Evolutionary conservation across 768 basidiomycete genomes (phyloP), one percentile per base, ranked within the genome.

Genomic region (Hygrophoropsis aurantiaca): DNA sequence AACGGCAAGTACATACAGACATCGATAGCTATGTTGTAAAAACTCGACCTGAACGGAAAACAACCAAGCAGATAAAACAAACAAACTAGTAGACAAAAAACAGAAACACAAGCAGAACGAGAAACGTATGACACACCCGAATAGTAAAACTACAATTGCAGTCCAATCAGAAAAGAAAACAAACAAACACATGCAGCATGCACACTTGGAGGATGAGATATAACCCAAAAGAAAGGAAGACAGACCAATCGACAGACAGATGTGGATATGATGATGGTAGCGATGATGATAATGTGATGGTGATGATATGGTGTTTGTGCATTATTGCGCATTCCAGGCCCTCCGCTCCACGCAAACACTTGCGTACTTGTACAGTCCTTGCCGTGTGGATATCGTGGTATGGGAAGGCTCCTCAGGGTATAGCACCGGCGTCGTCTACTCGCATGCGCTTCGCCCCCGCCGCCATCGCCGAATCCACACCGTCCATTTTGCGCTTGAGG

Each of bases 391-490:
- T 39, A n/a, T n/a, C n/a, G n/a, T n/a, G n/a, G n/a, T n/a, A n/a
- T n/a, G n/a, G n/a, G n/a, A n/a, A n/a, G n/a, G n/a, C n/a, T n/a
- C n/a, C 66, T 80, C 71, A 81, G 70, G 79, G 80, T 79, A 83
- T 79, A 66, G 69, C 67, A 61, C 70, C 68, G 49, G 71, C 60
- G 58, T 74, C 72, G 53, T 81, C 81, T 71, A 86, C 77, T 64
- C 83, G 77, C 78, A 87, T 81, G 77, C 84, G 85, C 80, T 88
- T 88, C 52, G 73, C 67, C 46, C 77, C 77, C 56, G 80, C 77
- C 50, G 57, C 36, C 7, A n/a, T 21, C 27, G 55, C 62, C 49
- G 69, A 59, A 47, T 80, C 82, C 47, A 74, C 53, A 54, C 79
- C 77, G 45, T 83, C 80, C 61, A 79, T 58, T 58, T 74, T 71